phyloP scores from a whole-genome alignment of 2,329 filamentous ascomycete genomes.

The Botrytis fabae region DNA sequence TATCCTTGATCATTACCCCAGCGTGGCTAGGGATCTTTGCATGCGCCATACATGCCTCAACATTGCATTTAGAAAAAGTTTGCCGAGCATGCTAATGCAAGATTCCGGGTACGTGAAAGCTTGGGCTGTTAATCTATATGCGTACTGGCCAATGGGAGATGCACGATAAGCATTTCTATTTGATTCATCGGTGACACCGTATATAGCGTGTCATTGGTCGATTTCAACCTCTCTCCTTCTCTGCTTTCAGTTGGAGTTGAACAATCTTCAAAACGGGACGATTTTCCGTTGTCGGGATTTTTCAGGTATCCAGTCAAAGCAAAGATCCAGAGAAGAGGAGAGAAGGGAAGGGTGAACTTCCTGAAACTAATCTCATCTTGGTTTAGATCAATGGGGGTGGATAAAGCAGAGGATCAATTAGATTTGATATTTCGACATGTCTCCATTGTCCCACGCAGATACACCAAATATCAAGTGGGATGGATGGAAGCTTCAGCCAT shows the following conservation, averaged over 20 bases:
- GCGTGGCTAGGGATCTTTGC: background rate
- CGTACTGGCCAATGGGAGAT: conserved; percentile 11
- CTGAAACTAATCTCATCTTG: background rate
- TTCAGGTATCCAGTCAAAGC: background rate
- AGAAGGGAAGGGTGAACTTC: background rate
- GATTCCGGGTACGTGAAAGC: conserved; percentile 11
- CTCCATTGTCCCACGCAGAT: conserved; percentile 5
- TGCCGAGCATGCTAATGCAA: conserved; percentile 2
- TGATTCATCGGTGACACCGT: conserved; percentile 22
- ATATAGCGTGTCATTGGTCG: background rate
- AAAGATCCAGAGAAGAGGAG: background rate
- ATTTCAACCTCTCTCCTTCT: conserved; percentile 1
- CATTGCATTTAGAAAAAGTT: conserved; percentile 5
- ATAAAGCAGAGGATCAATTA: background rate
- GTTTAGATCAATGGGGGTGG: background rate
- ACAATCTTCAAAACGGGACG: background rate
- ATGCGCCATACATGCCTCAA: conserved; percentile 16
- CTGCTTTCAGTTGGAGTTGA: background rate
- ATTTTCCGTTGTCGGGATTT: background rate
- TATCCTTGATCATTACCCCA: conserved; percentile 2
- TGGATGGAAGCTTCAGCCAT: conserved; percentile 3
- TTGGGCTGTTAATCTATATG: conserved; percentile 8
- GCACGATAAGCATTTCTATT: conserved; percentile 26
- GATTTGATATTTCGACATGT: conserved; percentile 1
- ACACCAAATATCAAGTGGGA: background rate